Percentiles rank a stretch among this genome's conserved stretches.
Conservation (phyloP, 148 eudicot genomes). For the Camellia sinensis region DNA sequence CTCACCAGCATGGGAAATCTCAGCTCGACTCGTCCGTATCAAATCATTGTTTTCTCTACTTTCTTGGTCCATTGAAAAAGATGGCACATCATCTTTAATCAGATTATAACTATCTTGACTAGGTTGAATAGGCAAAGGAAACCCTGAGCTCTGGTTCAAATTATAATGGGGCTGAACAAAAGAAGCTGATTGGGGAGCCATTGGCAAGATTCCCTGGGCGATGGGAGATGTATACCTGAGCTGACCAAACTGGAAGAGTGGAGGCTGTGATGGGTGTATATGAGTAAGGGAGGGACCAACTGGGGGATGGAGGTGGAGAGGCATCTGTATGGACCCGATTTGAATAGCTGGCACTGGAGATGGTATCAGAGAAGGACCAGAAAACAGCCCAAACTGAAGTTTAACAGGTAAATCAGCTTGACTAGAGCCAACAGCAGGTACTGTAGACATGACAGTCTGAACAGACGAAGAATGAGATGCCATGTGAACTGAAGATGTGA, state of each 20-base stretch:
- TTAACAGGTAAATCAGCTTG: conserved; percentile 63
- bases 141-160: conserved; percentile 49
- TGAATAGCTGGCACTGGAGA: conserved; percentile 95
- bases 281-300: conserved; percentile 68
- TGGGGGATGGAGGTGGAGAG: conserved; percentile 81
- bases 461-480: conserved; percentile 35
- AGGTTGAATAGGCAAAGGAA: conserved; percentile 33
- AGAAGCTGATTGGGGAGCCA: conserved; percentile 65
- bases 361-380: conserved; percentile 91
- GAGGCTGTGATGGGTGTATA: conserved; percentile 64
- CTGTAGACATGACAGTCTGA: conserved; percentile 35
- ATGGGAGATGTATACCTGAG: conserved; percentile 69
- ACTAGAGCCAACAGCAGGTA: conserved; percentile 42
- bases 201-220: conserved; percentile 76
- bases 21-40: conserved; percentile 28
- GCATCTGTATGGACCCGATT: conserved; percentile 99
- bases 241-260: conserved; percentile 91
- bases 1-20: conserved; percentile 27
- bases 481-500: conserved; percentile 27
- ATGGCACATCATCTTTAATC: conserved; percentile 30
- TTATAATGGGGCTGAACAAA: conserved; percentile 45
- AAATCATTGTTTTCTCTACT: conserved; percentile 26
- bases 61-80: conserved; percentile 25
- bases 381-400: conserved; percentile 93
- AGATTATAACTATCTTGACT: conserved; percentile 35